Conservation (phyloP, 352 stramenopile species). For the Blastocystis hominis region DNA sequence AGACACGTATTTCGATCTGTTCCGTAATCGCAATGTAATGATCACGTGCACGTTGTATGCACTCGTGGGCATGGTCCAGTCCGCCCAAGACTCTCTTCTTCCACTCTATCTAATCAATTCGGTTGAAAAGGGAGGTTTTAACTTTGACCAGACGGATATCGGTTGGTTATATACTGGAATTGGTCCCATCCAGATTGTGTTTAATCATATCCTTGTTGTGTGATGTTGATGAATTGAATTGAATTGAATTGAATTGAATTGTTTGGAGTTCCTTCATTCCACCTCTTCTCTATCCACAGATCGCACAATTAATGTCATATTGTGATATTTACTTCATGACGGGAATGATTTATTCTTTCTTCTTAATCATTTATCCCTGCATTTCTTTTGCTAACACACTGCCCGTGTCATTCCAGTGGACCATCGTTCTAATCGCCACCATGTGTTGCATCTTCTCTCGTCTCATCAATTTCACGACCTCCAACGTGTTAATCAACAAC, state of each 20-base stretch:
- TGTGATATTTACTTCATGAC: not conserved
- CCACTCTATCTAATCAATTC: conserved; percentile 44
- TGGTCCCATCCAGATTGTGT: conserved; percentile 40
- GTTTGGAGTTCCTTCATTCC: not conserved
- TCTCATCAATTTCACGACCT: conserved; percentile 44
- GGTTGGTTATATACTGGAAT: conserved; percentile 46
- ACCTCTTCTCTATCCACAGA: conserved; percentile 21
- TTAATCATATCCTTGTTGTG: conserved; percentile 29
- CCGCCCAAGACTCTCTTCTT: conserved; percentile 12
- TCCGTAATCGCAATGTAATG: not conserved
- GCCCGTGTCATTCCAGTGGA: conserved; percentile 28
- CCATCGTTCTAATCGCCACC: not conserved
- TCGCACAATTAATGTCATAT: not conserved
- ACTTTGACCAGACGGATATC: conserved; percentile 50
- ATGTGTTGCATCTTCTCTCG: conserved; percentile 3
- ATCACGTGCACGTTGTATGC: conserved; percentile 24
- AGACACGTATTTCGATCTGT: conserved; percentile 16
- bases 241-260: too few species aligned
- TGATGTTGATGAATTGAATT: not conserved
- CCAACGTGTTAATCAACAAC: conserved; percentile 51
- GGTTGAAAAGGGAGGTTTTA: not conserved
- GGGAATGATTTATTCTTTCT: not conserved
- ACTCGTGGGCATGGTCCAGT: conserved; percentile 15
- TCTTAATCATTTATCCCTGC: conserved; percentile 1
- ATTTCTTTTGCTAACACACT: not conserved